These are phyloP conservation scores for Clitocybe nebularis DNA, from an alignment of 1,284 basidiomycete genomes.

Conservation along the genomic window DNA sequence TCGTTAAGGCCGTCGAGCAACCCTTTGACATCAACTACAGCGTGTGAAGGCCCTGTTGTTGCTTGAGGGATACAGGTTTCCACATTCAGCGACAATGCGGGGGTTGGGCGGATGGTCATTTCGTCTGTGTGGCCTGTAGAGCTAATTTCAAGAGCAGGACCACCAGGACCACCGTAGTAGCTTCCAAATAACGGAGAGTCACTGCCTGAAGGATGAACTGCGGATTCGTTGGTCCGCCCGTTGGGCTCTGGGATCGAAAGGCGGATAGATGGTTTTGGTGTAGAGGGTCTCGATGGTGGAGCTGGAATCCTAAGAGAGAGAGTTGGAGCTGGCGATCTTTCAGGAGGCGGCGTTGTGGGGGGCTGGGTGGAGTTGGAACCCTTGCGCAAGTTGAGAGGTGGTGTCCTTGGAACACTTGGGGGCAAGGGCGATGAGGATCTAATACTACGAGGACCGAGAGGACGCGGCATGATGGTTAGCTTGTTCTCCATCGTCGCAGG, in stretches of 20 bases:
- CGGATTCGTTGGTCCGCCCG: constrained; percentile 21
- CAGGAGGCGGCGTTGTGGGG: constrained; percentile 23
- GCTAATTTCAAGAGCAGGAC: constrained; percentile 18
- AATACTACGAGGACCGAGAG: constrained; percentile 54
- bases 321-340: constrained; percentile 25
- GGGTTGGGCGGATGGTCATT: constrained; percentile 51
- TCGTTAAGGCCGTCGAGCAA: constrained; percentile 32
- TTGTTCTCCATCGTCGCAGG: constrained; percentile 18
- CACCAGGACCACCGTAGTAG: constrained; percentile 34
- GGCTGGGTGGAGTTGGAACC: constrained; percentile 24
- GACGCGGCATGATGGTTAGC: constrained; percentile 34
- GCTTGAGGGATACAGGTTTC: constrained; percentile 27
- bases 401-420: constrained; percentile 21
- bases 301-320: constrained; percentile 29
- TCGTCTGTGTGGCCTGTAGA: constrained; percentile 40
- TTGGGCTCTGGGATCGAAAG: constrained; percentile 25
- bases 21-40: constrained; percentile 37
- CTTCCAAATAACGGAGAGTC: constrained; percentile 28
- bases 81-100: constrained; percentile 9
- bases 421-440: constrained; percentile 48
- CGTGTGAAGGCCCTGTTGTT: constrained; percentile 27
- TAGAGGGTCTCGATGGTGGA: constrained; percentile 26
- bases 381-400: constrained; percentile 31
- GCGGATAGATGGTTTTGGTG: constrained; percentile 27
- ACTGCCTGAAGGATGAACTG: constrained; percentile 13